These are phyloP conservation scores for Lentinula guzmanii DNA, from an alignment of 768 basidiomycete genomes.

Conservation along the genomic window DNA sequence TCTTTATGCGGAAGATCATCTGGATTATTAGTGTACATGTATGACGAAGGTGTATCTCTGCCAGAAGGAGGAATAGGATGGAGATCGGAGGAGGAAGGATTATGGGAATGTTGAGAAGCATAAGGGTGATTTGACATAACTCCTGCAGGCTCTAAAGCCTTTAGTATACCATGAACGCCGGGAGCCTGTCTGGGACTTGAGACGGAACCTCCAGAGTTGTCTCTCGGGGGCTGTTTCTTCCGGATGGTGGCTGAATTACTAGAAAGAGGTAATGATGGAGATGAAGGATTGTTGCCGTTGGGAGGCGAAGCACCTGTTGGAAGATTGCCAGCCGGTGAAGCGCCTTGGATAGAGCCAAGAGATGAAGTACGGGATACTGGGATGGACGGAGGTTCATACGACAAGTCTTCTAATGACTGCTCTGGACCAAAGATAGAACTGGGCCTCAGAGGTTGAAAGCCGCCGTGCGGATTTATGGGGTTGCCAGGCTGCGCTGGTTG, in stretches of 20 bases:
- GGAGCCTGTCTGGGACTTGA: slow-evolving; percentile 24
- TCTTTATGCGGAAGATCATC: slow-evolving; percentile 3
- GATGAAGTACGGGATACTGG: slow-evolving; percentile 47
- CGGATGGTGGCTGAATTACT: slow-evolving; percentile 5
- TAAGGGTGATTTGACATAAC: slow-evolving; percentile 17
- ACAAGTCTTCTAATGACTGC: slow-evolving; percentile 1
- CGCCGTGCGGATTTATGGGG: background rate
- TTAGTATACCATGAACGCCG: slow-evolving; percentile 50
- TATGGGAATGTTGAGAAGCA: slow-evolving; percentile 14
- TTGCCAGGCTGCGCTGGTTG: slow-evolving; percentile 16
- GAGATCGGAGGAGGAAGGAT: slow-evolving; percentile 26
- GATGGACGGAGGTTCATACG: slow-evolving; percentile 18
- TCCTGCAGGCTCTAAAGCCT: slow-evolving; percentile 52
- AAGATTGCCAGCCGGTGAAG: background rate
- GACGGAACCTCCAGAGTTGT: slow-evolving; percentile 37
- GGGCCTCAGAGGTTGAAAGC: slow-evolving; percentile 7
- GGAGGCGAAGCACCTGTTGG: slow-evolving; percentile 39
- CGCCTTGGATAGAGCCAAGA: slow-evolving; percentile 30
- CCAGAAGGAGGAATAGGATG: slow-evolving; percentile 9
- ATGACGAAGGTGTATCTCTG: background rate
- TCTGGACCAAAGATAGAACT: slow-evolving; percentile 17
- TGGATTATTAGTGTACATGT: background rate
- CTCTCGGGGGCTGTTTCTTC: slow-evolving; percentile 27
- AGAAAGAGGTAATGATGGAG: slow-evolving; percentile 8
- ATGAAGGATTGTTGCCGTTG: slow-evolving; percentile 16